A percentile compares a stretch with the other conserved stretches of the same genome.
Evolutionary conservation across 306 rosid genomes (phyloP).

Genomic region (Vigna radiata): DNA sequence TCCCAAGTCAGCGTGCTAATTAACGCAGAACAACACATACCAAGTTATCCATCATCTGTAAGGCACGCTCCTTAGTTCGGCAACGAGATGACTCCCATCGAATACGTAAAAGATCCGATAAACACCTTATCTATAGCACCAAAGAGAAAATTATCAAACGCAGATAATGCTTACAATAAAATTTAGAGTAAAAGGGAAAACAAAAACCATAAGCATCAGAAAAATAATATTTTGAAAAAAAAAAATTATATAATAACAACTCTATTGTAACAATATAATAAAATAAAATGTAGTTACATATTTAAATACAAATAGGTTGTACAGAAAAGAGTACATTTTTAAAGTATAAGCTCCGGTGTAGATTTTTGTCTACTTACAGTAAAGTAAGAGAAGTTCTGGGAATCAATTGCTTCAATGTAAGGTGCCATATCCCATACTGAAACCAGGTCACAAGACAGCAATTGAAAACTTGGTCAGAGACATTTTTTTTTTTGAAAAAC

Average conservation of each 20-base stretch:
- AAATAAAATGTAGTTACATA: no score
- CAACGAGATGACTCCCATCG: constrained; percentile 93
- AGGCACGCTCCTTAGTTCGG: constrained; percentile 90
- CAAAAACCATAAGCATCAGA: background rate
- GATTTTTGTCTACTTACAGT: constrained; percentile 56
- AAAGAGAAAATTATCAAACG: constrained; percentile 35
- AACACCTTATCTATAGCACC: constrained; percentile 62
- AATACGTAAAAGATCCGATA: constrained; percentile 76
- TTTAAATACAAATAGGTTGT: no score
- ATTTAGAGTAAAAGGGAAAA: constrained; percentile 24
- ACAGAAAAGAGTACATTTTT: no score
- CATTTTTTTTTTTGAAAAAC: background rate
- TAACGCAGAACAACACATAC: constrained; percentile 52
- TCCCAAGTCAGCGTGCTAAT: background rate
- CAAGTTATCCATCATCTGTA: constrained; percentile 84
- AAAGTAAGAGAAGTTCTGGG: constrained; percentile 69
- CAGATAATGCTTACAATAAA: constrained; percentile 3
- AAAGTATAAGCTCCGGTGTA: no score
- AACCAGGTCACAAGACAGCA: constrained; percentile 40
- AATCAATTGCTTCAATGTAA: constrained; percentile 88
- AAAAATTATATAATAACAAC: no score
- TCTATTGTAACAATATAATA: no score
- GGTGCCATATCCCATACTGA: constrained; percentile 99
- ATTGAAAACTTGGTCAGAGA: background rate
- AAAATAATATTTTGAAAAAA: no score